phyloP scores from a whole-genome alignment of 2,329 filamentous ascomycete species.

The Sarocladium oryzae region DNA sequence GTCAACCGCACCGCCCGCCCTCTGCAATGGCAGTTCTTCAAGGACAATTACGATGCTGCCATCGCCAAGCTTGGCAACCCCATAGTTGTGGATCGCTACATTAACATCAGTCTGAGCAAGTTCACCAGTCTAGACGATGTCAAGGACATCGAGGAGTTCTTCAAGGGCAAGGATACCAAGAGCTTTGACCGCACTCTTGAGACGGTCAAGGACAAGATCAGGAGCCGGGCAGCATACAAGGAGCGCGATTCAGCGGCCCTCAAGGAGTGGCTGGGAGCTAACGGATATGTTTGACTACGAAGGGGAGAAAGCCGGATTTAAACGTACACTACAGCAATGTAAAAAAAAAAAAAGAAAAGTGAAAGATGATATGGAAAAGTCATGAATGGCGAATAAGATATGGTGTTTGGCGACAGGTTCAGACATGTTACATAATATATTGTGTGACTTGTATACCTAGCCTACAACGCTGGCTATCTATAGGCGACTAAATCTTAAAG shows the following conservation, averaged over 20 bases:
- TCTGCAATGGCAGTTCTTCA: constrained; percentile 79
- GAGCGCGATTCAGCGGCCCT: constrained; percentile 66
- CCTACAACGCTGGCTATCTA: no score
- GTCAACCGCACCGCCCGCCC: constrained; percentile 67
- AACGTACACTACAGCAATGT: neutral
- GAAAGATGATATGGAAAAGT: neutral
- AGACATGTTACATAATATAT: no score
- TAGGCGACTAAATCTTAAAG: constrained; percentile 19
- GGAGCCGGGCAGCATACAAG: constrained; percentile 75
- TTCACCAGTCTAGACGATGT: constrained; percentile 67
- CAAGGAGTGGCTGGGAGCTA: constrained; percentile 68
- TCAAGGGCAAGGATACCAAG: constrained; percentile 76
- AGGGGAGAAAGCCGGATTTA: neutral
- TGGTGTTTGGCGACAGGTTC: no score
- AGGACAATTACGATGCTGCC: constrained; percentile 72
- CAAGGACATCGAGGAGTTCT: constrained; percentile 77
- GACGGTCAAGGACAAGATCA: constrained; percentile 80
- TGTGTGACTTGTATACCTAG: no score
- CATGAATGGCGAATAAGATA: no score
- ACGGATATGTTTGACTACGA: constrained; percentile 34
- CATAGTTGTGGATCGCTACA: constrained; percentile 82
- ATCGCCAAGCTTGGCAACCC: constrained; percentile 71
- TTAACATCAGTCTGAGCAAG: constrained; percentile 69
- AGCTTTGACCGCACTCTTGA: constrained; percentile 81
- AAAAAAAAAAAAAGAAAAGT: neutral